Base-by-base conservation (phyloP, 1,139 yeast species). In the Suhomyces guaymorum region DNA sequence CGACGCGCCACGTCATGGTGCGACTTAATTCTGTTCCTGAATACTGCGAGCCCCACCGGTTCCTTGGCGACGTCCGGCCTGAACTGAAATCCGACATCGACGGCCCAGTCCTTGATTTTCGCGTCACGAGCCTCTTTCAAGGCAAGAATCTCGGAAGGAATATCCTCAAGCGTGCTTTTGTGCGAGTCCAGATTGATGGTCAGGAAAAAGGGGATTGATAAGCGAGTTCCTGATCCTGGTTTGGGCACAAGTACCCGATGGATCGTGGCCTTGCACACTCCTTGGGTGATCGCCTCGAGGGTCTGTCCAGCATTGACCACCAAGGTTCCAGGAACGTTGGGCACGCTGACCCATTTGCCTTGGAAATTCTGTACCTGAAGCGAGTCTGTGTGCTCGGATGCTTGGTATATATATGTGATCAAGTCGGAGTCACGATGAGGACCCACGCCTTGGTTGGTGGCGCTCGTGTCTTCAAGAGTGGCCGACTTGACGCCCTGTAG, bases 371-470 rank as follows among this genome's bases (percentile, higher is more conserved):
- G 76, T 3, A 81, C 86, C 48, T 82, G 83, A 15, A 82, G 62
- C 1, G 84, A 79, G 33, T 59, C 47, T 6, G 47, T 33, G 37
- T 73, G 74, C 28, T 66, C 60, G 0, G 78, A 67, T 2, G 74
- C 86, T 50, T 80, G 87, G 46, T 66, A 75, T 11, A 80, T 79
- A 48, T 70, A 76, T 0, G 86, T 80, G 28, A 80, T 50, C 46
- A 80, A 65, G 41, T 80, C 85, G n/a, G 81, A 75, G 48, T 81
- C 88, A 45, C 85, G 71, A 51, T 82, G 88, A 2, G 85, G 83
- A 1, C 89, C 88, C 22, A 76, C 80, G 2, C 88, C 86, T 52
- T 80, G 87, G 16, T 61, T 60, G 6, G 73, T 64, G n/a, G 63
- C 45, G 26, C 73, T 71, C 10, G 66, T 62, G 35, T 75, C 80